Percentiles rank a stretch among this genome's conserved stretches.
phyloP scores from a whole-genome alignment of 129 eudicot species.

The Silybum marianum region DNA sequence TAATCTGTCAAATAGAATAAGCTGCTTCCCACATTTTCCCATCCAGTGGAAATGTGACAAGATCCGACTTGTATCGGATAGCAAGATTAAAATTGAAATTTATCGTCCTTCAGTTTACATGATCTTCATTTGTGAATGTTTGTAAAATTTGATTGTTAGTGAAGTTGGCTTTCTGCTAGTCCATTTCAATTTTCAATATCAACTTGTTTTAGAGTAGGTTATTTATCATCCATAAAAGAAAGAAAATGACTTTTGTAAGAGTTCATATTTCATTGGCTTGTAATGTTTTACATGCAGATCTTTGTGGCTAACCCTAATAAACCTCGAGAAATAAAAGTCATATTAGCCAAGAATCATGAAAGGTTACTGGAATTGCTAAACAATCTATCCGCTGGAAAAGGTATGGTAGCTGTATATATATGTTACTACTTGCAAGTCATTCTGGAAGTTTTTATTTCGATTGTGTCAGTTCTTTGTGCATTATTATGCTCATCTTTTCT shows the following conservation, averaged over 20 bases:
- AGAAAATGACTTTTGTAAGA: not conserved
- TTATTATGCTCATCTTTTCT: constrained; percentile 20
- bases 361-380: constrained; percentile 71
- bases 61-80: not conserved
- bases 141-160: not conserved
- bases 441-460: not conserved
- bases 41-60: not conserved
- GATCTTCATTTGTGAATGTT: not conserved
- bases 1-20: not conserved
- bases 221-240: not conserved
- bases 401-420: constrained; percentile 34
- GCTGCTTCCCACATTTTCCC: constrained; percentile 10
- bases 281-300: constrained; percentile 49
- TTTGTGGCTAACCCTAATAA: constrained; percentile 98
- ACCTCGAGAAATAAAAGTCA: constrained; percentile 88
- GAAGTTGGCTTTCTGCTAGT: not conserved
- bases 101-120: not conserved
- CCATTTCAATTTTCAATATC: not conserved
- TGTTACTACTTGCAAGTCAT: not conserved
- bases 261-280: constrained; percentile 23
- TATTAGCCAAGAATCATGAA: constrained; percentile 87
- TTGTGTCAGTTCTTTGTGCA: not conserved
- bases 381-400: constrained; percentile 83
- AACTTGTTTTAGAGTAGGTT: not conserved
- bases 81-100: not conserved